These are phyloP conservation scores for Mycena capillaripes DNA, from an alignment of 768 basidiomycete genomes.

Conservation along the genomic window DNA sequence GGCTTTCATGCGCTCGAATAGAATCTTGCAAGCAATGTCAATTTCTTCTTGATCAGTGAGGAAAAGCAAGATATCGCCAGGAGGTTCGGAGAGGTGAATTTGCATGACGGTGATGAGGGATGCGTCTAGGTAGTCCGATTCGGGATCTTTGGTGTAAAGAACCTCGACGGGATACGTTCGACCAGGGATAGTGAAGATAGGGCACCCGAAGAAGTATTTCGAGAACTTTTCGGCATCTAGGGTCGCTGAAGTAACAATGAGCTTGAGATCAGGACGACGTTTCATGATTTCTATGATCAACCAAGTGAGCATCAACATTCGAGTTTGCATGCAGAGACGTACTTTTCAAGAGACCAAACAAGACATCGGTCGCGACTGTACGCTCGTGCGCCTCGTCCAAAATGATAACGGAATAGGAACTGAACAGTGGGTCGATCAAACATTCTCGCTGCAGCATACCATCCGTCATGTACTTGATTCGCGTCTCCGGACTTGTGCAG, in stretches of 20 bases:
- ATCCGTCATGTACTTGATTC: conserved; percentile 99
- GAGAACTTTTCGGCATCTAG: conserved; percentile 2
- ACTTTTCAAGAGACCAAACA: conserved; percentile 92
- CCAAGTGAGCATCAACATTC: neutral
- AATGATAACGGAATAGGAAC: conserved; percentile 93
- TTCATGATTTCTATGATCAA: neutral
- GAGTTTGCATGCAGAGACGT: neutral
- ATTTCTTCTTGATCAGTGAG: conserved; percentile 89
- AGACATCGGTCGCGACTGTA: conserved; percentile 95
- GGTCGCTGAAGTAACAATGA: conserved; percentile 1
- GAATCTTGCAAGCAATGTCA: conserved; percentile 95
- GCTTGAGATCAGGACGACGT: neutral
- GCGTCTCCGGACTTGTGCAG: conserved; percentile 96
- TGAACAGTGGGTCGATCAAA: conserved; percentile 92
- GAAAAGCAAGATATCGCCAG: conserved; percentile 9
- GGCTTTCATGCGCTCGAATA: conserved; percentile 98
- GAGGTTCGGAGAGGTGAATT: conserved; percentile 68
- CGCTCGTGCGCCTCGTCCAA: conserved; percentile 98
- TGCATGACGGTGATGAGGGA: conserved; percentile 99
- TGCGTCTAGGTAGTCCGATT: conserved; percentile 96
- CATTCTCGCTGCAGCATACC: conserved; percentile 98
- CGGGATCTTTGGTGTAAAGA: conserved; percentile 98
- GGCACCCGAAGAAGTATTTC: conserved; percentile 53
- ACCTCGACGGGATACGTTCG: conserved; percentile 96
- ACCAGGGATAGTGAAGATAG: conserved; percentile 92